A percentile compares a stretch with the other conserved stretches of the same genome.
Conservation (phyloP, 164 flowering plant species). For the Cinnamomum micranthum region DNA sequence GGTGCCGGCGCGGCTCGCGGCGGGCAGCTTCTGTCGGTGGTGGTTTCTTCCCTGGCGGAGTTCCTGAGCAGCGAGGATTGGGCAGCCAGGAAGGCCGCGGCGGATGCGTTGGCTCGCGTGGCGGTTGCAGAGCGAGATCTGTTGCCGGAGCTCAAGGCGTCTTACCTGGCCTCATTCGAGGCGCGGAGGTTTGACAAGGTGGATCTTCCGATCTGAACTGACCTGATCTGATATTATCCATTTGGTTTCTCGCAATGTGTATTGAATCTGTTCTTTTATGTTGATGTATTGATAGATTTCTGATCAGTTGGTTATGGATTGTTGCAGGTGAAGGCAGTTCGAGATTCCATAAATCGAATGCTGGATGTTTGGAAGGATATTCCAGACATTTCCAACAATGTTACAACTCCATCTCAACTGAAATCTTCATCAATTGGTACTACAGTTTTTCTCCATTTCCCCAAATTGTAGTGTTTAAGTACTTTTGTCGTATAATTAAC, state of each 20-base stretch:
- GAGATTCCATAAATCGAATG: constrained; percentile 18
- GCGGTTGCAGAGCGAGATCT: constrained; percentile 59
- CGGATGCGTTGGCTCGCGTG: constrained; percentile 62
- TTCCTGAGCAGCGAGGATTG: constrained; percentile 76
- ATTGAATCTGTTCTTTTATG: not conserved
- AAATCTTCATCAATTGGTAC: constrained; percentile 66
- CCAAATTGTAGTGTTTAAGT: not conserved
- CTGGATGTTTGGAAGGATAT: constrained; percentile 17
- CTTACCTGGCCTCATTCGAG: constrained; percentile 57
- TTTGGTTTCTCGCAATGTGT: not conserved
- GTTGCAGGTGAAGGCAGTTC: constrained; percentile 15
- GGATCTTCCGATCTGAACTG: not conserved
- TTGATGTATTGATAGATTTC: not conserved
- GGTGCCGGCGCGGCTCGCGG: constrained; percentile 42
- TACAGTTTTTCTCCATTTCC: not conserved
- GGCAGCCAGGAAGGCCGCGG: constrained; percentile 82
- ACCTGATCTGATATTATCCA: not conserved
- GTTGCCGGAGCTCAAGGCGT: constrained; percentile 46
- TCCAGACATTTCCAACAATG: constrained; percentile 6
- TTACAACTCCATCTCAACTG: constrained; percentile 46
- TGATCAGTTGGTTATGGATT: not conserved
- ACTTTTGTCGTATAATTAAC: not conserved
- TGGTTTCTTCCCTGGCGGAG: constrained; percentile 52
- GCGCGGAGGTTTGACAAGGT: constrained; percentile 81
- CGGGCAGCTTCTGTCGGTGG: constrained; percentile 29